These are phyloP conservation scores for Botryotinia globosa DNA, from an alignment of 2,329 filamentous ascomycete species.

Conservation along the genomic window DNA sequence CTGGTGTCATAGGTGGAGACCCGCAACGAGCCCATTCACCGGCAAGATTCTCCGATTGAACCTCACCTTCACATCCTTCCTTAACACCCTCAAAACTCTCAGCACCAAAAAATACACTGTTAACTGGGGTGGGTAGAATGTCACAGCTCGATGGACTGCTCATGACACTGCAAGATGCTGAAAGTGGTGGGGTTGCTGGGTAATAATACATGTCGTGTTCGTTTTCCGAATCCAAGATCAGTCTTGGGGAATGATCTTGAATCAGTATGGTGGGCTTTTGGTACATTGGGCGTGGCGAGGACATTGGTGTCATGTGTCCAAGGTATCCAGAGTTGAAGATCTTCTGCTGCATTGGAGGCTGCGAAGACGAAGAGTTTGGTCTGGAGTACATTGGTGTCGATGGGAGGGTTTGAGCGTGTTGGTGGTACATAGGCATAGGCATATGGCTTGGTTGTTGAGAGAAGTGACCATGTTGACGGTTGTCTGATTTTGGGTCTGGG, in stretches of 20 bases:
- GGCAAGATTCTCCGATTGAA: constrained; percentile 69
- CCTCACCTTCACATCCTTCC: constrained; percentile 67
- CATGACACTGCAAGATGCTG: constrained; percentile 77
- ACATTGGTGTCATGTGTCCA: constrained; percentile 64
- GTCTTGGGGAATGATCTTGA: constrained; percentile 54
- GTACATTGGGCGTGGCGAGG: constrained; percentile 68
- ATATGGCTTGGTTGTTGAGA: constrained; percentile 53
- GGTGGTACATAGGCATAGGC: constrained; percentile 51
- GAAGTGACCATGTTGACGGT: constrained; percentile 74
- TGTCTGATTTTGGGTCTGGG: constrained; percentile 69
- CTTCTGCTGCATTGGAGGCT: constrained; percentile 44
- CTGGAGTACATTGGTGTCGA: constrained; percentile 63
- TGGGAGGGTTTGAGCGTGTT: constrained; percentile 54
- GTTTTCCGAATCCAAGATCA: constrained; percentile 74
- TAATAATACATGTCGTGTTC: constrained; percentile 65
- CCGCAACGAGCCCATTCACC: constrained; percentile 72
- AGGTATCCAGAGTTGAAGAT: constrained; percentile 36
- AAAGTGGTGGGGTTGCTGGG: constrained; percentile 84
- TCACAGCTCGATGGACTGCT: constrained; percentile 82
- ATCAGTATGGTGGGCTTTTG: constrained; percentile 73
- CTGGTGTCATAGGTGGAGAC: constrained; percentile 86
- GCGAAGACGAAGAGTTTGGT: constrained; percentile 64
- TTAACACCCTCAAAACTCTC: constrained; percentile 67
- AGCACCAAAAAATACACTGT: constrained; percentile 72
- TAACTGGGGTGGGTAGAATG: constrained; percentile 76